Evolutionary conservation across 2,329 filamentous ascomycete genomes (phyloP), one percentile per base, ranked within the genome.

Genomic region (Neurospora crassa): DNA sequence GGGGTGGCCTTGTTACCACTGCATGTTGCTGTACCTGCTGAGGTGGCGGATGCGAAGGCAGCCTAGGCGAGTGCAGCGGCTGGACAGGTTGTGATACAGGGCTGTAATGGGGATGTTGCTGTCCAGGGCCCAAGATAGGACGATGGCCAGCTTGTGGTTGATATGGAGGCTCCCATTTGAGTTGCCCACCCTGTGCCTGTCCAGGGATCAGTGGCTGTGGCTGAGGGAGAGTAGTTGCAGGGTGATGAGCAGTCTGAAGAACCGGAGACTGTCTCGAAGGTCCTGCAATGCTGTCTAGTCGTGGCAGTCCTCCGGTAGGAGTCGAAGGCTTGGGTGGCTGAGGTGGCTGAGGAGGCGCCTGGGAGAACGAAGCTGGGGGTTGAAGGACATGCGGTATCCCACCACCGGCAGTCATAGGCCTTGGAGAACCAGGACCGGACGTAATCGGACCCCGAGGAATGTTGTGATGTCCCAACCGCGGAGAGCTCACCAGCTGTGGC

Each of bases 131-230:
- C 14, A 59, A 5, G 12, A 59, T 29, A 14, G 59, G 73, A 7
- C 71, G 74, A 40, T 68, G 67, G 37, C 53, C 42, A 6, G 69
- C 59, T 53, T 71, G 72, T 70, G 79, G 80, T 70, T 81, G 80
- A 72, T 83, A 83, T 5, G 78, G 81, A 12, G 82, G 81, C 71
- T 83, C 81, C 81, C 81, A 83, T 74, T 82, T 82, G 40, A 81
- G 74, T 16, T 79, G 76, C 7, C 77, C 77, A 67, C 53, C 53
- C 16, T 63, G 53, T 37, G 53, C 14, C 24, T 63, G 53, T 63
- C 53, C 53, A n/a, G 53, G 24, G 16, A 63, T 63, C 24, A 24
- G 24, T n/a, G 53, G 53, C 18, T 63, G 53, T 18, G 53, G 29
- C 8, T 29, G 53, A 16, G 53, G 53, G 16, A 81, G 74, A 47